These are phyloP conservation scores for Pseudogymnoascus sp. DNA, from an alignment of 2,329 filamentous ascomycete genomes.

Conservation along the genomic window DNA sequence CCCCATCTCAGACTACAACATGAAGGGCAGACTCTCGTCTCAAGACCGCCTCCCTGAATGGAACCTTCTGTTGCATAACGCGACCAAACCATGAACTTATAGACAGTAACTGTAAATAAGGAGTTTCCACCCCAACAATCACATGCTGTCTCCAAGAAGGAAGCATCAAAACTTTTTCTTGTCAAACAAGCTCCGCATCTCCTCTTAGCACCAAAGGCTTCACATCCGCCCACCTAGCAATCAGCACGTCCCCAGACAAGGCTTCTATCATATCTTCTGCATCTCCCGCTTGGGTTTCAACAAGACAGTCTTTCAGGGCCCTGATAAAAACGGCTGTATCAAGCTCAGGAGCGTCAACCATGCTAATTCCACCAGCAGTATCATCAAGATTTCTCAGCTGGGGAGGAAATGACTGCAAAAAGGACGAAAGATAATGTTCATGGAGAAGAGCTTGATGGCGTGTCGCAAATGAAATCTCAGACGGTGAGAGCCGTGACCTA, in stretches of 20 bases:
- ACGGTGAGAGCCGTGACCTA: slow-evolving; percentile 59
- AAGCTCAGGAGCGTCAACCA: slow-evolving; percentile 82
- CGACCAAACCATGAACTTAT: neutral
- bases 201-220: slow-evolving; percentile 50
- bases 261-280: slow-evolving; percentile 53
- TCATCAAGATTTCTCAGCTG: slow-evolving; percentile 82
- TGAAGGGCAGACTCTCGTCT: neutral
- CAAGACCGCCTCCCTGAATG: neutral
- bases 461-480: slow-evolving; percentile 75
- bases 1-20: neutral
- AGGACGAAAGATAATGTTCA: slow-evolving; percentile 77
- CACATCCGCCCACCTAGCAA: slow-evolving; percentile 68
- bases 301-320: slow-evolving; percentile 53
- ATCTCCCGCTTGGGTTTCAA: slow-evolving; percentile 56
- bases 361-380: slow-evolving; percentile 78
- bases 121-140: neutral
- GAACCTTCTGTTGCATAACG: neutral
- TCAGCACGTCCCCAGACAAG: slow-evolving; percentile 56
- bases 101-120: neutral
- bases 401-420: slow-evolving; percentile 73
- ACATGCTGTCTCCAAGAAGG: neutral
- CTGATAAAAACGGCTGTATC: slow-evolving; percentile 81
- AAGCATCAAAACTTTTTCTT: neutral
- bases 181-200: slow-evolving; percentile 50
- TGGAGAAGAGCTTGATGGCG: slow-evolving; percentile 79